Percentiles rank a stretch among this genome's conserved stretches.
Conservation (phyloP, 169 alveolate genomes). For the Cryptosporidium viatorum region DNA sequence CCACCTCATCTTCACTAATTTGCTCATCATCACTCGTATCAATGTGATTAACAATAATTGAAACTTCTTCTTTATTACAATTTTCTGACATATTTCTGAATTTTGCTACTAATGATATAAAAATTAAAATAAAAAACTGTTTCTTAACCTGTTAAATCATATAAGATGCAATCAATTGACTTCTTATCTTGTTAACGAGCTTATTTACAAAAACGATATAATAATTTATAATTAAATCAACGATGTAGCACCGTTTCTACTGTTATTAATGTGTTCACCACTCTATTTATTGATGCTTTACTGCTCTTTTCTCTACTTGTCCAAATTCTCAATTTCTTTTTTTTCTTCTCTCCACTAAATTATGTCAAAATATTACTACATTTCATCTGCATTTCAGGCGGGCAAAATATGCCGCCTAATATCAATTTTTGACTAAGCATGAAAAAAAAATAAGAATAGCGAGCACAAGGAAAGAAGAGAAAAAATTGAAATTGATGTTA, state of each 20-base stretch:
- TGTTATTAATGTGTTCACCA: background rate
- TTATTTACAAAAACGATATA: too few relatives aligned
- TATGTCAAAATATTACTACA: background rate
- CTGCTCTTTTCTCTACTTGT: too few relatives aligned
- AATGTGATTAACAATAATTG: background rate
- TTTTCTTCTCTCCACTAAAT: background rate
- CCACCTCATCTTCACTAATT: conserved; percentile 1
- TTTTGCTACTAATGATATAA: background rate
- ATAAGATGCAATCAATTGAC: background rate
- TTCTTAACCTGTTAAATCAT: too few relatives aligned
- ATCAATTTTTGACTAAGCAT: background rate
- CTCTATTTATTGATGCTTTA: too few relatives aligned
- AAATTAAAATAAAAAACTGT: background rate
- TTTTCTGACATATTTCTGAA: background rate
- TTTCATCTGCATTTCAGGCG: background rate
- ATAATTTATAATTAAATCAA: too few relatives aligned
- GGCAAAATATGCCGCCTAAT: background rate
- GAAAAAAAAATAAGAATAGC: background rate
- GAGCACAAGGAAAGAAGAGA: background rate
- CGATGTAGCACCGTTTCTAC: background rate
- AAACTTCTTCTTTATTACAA: background rate
- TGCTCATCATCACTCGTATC: background rate
- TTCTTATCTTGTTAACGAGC: too few relatives aligned
- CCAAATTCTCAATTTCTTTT: background rate
- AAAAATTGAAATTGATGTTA: too few relatives aligned